Evolutionary conservation across 805 yeast species (phyloP), one percentile per base, ranked within the genome.

Genomic region (Priceomyces melissophilus): DNA sequence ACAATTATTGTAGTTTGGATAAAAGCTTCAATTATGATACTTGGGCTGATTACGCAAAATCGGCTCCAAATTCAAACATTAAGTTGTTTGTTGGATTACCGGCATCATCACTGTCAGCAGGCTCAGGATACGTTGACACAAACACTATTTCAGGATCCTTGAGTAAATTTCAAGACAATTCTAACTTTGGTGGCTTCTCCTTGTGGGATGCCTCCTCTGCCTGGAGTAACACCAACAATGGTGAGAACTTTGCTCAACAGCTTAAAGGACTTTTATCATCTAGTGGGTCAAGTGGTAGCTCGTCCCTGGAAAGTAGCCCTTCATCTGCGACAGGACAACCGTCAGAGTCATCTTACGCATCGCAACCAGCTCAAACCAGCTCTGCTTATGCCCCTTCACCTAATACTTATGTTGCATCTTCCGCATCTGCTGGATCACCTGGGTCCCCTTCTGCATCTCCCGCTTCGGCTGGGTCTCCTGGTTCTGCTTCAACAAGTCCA

Each of bases 121-220:
- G 65, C 8, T 41, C 59, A n/a, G 72, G 72, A 3, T 67, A 63
- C 41, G 54, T 39, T 26, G 47, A 45, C 14, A 45, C 56, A 12
- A 40, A 41, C 14, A 46, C 47, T n/a, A 57, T 65, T 26, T 35
- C 47, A 37, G n/a, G 43, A 12, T 47, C 50, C 32, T 43, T 55
- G 9, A 35, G 41, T 27, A 39, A 37, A 27, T 46, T 57, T 36
- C 35, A 45, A 27, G 32, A 42, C n/a, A 45, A 42, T 40, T 39
- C 50, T 33, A 49, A 54, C 45, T 76, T 89, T 50, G 84, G 84
- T 15, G 85, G 89, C 27, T 77, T 90, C 54, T 79, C 84, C 75
- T 66, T 89, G 45, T 90, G 98, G 97, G 96, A 88, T 50, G 86
- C 88, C 11, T 70, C 83, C 8, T 79, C 78, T 48, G 77, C 77